Conservation (phyloP, 768 basidiomycete genomes). For the Lanmaoa pseudosensibilis region DNA sequence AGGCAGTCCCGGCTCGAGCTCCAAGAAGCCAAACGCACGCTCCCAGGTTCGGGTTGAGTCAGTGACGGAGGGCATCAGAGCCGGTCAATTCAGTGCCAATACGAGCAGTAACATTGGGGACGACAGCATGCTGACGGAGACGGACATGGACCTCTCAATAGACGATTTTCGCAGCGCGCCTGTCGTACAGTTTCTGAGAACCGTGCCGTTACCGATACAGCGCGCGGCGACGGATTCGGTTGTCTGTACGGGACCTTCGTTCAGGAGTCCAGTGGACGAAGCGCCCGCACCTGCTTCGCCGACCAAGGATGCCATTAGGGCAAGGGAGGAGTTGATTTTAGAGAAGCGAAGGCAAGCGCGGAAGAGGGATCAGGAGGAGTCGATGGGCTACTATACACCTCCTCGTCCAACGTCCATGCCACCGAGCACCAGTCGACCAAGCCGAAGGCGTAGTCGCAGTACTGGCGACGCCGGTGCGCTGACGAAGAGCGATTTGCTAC, state of each 20-base stretch:
- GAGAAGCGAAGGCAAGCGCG: slow-evolving; percentile 68
- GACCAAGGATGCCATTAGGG: slow-evolving; percentile 65
- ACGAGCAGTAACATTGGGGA: slow-evolving; percentile 33
- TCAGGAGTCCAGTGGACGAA: slow-evolving; percentile 34
- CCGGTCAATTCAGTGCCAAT: slow-evolving; percentile 36
- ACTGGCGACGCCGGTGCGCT: slow-evolving; percentile 68
- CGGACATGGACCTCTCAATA: slow-evolving; percentile 32
- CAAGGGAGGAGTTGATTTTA: slow-evolving; percentile 66
- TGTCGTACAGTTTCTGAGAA: slow-evolving; percentile 5
- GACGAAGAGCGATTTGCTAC: slow-evolving; percentile 32
- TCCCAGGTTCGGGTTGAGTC: slow-evolving; percentile 27
- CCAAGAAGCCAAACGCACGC: slow-evolving; percentile 14
- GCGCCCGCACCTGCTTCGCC: slow-evolving; percentile 44
- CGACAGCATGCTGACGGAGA: slow-evolving; percentile 33
- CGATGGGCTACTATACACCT: slow-evolving; percentile 36
- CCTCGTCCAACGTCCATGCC: slow-evolving; percentile 28
- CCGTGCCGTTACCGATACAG: slow-evolving; percentile 37
- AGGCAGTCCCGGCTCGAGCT: slow-evolving; percentile 27
- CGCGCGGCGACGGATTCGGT: slow-evolving; percentile 55
- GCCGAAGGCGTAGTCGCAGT: slow-evolving; percentile 70
- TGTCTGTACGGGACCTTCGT: slow-evolving; percentile 30
- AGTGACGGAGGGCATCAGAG: slow-evolving; percentile 34
- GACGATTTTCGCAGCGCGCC: slow-evolving; percentile 26
- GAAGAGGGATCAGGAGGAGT: slow-evolving; percentile 50
- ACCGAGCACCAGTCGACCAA: slow-evolving; percentile 46